Conservation (phyloP, 2,329 filamentous ascomycete genomes). For the Alternaria hordeiaustralica region DNA sequence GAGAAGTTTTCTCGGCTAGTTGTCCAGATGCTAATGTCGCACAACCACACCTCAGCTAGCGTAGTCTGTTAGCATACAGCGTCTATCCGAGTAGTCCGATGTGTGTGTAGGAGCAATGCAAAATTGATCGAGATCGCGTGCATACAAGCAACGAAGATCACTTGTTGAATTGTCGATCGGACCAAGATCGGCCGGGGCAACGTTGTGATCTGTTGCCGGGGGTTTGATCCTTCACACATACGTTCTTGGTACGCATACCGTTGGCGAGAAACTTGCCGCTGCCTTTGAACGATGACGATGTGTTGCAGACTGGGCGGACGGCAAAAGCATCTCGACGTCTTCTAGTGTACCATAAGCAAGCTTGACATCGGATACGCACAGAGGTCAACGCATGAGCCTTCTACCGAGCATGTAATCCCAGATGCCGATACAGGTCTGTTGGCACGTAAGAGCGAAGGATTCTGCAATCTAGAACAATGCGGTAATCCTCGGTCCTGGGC, state of each 20-base stretch:
- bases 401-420: not conserved
- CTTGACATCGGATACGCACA: not conserved
- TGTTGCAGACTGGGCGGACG: not conserved
- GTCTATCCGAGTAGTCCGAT: constrained; percentile 57
- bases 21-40: constrained; percentile 68
- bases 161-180: constrained; percentile 1
- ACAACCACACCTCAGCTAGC: constrained; percentile 76
- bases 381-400: not conserved
- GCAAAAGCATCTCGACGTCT: constrained; percentile 2
- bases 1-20: not conserved
- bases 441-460: not conserved
- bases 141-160: constrained; percentile 5
- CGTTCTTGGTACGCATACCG: not conserved
- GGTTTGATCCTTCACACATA: not conserved
- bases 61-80: constrained; percentile 69
- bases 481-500: not conserved
- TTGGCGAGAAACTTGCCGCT: not conserved
- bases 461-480: not conserved
- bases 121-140: constrained; percentile 14
- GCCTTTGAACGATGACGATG: not conserved
- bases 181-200: constrained; percentile 3
- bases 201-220: not conserved
- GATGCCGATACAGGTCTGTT: not conserved
- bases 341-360: not conserved
- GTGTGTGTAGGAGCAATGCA: constrained; percentile 76